Percentiles rank a stretch among this genome's conserved stretches.
phyloP scores from a whole-genome alignment of 2,329 filamentous ascomycete genomes.

The Apiospora malaysiana region DNA sequence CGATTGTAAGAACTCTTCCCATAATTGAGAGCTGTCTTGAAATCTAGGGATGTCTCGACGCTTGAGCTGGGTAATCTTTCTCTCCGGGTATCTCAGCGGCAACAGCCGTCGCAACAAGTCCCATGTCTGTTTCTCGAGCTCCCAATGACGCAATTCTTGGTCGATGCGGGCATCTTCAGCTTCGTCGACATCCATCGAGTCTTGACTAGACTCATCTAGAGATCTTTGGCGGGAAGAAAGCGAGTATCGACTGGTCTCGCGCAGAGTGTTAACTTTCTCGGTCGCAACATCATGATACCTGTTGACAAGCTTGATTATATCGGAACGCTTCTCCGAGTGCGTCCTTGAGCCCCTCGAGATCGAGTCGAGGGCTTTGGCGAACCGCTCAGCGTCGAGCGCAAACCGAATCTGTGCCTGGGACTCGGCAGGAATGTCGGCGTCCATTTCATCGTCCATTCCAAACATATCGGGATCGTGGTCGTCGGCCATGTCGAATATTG shows the following conservation, averaged over 20 bases:
- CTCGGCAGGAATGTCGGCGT: constrained; percentile 23
- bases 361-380: constrained; percentile 81
- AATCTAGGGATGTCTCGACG: constrained; percentile 39
- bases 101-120: constrained; percentile 79
- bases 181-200: constrained; percentile 64
- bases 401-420: constrained; percentile 19
- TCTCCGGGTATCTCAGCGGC: constrained; percentile 66
- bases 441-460: constrained; percentile 23
- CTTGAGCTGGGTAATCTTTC: constrained; percentile 40
- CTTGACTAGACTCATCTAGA: constrained; percentile 40
- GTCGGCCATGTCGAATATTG: not conserved
- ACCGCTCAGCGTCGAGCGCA: constrained; percentile 75
- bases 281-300: constrained; percentile 65
- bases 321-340: constrained; percentile 62
- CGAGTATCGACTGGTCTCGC: constrained; percentile 31
- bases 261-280: constrained; percentile 50
- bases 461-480: constrained; percentile 18
- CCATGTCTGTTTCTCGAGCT: constrained; percentile 91
- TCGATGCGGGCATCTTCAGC: constrained; percentile 42
- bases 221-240: constrained; percentile 17
- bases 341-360: constrained; percentile 63
- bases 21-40: constrained; percentile 47
- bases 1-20: constrained; percentile 75
- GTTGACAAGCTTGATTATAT: constrained; percentile 71
- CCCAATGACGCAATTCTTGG: constrained; percentile 67